These are phyloP conservation scores for Gillenia trifoliata DNA, from an alignment of 306 rosid species.

Conservation along the genomic window DNA sequence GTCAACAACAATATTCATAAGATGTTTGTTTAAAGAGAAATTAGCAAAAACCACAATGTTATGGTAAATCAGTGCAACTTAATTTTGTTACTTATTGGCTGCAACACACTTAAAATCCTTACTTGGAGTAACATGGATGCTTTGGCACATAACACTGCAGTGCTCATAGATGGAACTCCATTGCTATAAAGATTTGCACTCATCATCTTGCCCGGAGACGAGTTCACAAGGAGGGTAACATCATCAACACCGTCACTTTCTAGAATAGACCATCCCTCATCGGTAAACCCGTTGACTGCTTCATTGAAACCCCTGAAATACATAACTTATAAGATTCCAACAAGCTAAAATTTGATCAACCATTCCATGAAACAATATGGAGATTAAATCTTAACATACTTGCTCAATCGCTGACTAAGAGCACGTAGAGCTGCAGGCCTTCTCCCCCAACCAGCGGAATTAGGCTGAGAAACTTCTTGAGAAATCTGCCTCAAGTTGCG, in stretches of 20 bases:
- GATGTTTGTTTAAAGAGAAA: neutral
- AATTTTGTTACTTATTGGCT: neutral
- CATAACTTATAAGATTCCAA: slow-evolving; percentile 2
- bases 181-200: slow-evolving; percentile 55
- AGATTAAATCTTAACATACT: slow-evolving; percentile 33
- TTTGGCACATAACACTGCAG: slow-evolving; percentile 86
- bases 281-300: slow-evolving; percentile 90
- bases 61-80: neutral
- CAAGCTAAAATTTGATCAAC: neutral
- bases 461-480: slow-evolving; percentile 95
- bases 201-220: slow-evolving; percentile 86
- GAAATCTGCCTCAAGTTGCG: slow-evolving; percentile 93
- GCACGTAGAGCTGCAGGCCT: slow-evolving; percentile 88
- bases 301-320: slow-evolving; percentile 86
- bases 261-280: slow-evolving; percentile 94
- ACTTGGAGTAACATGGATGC: slow-evolving; percentile 98
- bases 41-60: neutral
- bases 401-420: slow-evolving; percentile 85
- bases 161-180: slow-evolving; percentile 70
- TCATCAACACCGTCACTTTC: slow-evolving; percentile 95
- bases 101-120: slow-evolving; percentile 11
- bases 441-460: slow-evolving; percentile 86
- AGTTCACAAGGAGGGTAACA: slow-evolving; percentile 86
- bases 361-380: slow-evolving; percentile 1
- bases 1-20: neutral